These are phyloP conservation scores for Cinnamomum micranthum DNA, from an alignment of 164 flowering plant genomes.

Conservation along the genomic window DNA sequence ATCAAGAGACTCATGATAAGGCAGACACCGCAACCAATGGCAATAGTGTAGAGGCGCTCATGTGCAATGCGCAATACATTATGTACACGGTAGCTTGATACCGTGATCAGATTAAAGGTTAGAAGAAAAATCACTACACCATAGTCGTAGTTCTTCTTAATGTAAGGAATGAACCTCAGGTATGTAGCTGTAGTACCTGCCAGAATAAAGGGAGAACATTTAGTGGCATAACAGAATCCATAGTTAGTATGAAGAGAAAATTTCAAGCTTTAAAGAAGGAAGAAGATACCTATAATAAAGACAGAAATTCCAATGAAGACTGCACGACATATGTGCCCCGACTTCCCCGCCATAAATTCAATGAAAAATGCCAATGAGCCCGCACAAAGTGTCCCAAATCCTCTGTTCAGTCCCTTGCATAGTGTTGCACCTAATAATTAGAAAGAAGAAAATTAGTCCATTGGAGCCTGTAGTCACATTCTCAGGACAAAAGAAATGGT, in stretches of 20 bases:
- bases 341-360: slow-evolving; percentile 53
- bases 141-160: slow-evolving; percentile 89
- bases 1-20: slow-evolving; percentile 74
- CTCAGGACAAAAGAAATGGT: too few relatives aligned
- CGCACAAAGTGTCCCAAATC: slow-evolving; percentile 80
- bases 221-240: not conserved
- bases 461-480: too few relatives aligned
- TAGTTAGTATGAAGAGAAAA: too few relatives aligned
- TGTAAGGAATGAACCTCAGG: slow-evolving; percentile 67
- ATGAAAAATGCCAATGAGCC: slow-evolving; percentile 75
- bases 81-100: slow-evolving; percentile 70
- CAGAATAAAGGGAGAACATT: not conserved
- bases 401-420: slow-evolving; percentile 88
- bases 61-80: slow-evolving; percentile 67
- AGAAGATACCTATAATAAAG: slow-evolving; percentile 59
- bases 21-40: slow-evolving; percentile 80
- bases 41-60: slow-evolving; percentile 67
- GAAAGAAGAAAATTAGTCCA: not conserved
- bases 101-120: slow-evolving; percentile 83
- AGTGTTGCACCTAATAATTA: slow-evolving; percentile 68
- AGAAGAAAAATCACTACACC: slow-evolving; percentile 83
- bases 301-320: slow-evolving; percentile 68
- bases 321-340: slow-evolving; percentile 51
- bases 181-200: slow-evolving; percentile 48
- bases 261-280: not conserved